Evolutionary conservation across 1,139 yeast genomes (phyloP), one percentile per base, ranked within the genome.

Genomic region (Kodamaea derodonti): DNA sequence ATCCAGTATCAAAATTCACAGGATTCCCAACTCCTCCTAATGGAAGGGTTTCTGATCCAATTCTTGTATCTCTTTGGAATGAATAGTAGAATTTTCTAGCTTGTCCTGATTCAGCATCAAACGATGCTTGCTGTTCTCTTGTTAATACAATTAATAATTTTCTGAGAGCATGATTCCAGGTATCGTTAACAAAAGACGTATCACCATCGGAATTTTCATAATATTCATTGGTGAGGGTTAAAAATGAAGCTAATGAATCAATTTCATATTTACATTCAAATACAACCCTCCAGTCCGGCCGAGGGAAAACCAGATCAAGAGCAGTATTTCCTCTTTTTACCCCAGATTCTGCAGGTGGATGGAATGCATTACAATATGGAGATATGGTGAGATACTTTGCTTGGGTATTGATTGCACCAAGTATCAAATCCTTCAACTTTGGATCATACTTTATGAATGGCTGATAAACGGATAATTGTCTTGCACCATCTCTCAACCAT

Each of bases 241-340:
- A 62, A 48, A 86, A 87, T 4, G 94, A 80, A 0, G 95, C 95
- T 35, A 88, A 63, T 2, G 95, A 83, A 56, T 87, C 96, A 39
- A 87, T 67, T 53, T 87, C 96, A 64, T 85, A 87, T 54, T 87
- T 87, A 60, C 96, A 87, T 54, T 87, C 96, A 58, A 86, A 87
- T 1, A 86, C 95, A 15, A 68, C 67, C 14, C 57, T 55, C 79
- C 90, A 83, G 43, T 84, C 76, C 2, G 88, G 90, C 4, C 54
- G 49, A 0, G 96, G 96, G 30, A 48, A 60, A 2, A 87, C 95
- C 3, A 60, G 52, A 52, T 87, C 96, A 39, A 66, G 63, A 2
- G 81, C 77, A 4, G 85, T 70, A 3, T 72, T 60, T 11, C 75
- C 79, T 29, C 62, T 59, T 31, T 61, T 64, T 16, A 84, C 71